phyloP scores from a whole-genome alignment of 139 green algal species.

The Chlamydomonas incerta region DNA sequence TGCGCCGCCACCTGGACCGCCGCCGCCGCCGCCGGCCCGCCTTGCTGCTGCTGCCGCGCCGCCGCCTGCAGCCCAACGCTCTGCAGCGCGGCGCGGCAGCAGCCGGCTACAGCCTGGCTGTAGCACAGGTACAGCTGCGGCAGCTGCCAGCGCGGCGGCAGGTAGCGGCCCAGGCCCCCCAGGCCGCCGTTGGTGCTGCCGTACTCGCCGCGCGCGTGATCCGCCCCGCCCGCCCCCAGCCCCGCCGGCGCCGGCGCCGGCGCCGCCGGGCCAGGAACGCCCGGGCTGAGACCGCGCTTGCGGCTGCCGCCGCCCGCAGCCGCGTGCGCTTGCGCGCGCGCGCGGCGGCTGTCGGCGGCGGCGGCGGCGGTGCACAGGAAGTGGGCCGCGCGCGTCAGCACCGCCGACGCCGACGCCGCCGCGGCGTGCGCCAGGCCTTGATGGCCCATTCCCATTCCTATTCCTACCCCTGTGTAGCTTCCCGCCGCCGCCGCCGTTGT shows the following conservation, averaged over 20 bases:
- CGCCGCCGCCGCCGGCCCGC: background rate
- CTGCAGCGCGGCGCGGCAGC: constrained; percentile 16
- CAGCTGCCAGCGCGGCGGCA: constrained; percentile 5
- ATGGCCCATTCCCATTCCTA: no score
- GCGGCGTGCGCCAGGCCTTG: background rate
- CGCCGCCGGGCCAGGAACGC: no score
- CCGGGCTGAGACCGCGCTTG: no score
- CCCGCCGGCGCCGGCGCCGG: background rate
- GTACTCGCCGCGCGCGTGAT: background rate
- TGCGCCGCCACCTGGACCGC: background rate
- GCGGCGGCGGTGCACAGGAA: background rate
- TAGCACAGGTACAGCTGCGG: constrained; percentile 13
- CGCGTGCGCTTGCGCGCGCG: no score
- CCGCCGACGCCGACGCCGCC: background rate
- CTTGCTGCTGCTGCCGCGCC: background rate
- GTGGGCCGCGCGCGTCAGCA: background rate
- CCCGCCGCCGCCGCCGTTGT: no score
- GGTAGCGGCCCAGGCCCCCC: background rate
- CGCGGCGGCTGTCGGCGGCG: no score
- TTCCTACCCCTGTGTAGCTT: no score
- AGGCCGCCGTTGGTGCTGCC: background rate
- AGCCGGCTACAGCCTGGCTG: constrained; percentile 3
- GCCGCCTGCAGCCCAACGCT: background rate
- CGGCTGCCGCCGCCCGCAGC: no score
- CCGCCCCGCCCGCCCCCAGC: background rate